phyloP scores from a whole-genome alignment of 2,329 filamentous ascomycete species.

The Sporothrix protearum region DNA sequence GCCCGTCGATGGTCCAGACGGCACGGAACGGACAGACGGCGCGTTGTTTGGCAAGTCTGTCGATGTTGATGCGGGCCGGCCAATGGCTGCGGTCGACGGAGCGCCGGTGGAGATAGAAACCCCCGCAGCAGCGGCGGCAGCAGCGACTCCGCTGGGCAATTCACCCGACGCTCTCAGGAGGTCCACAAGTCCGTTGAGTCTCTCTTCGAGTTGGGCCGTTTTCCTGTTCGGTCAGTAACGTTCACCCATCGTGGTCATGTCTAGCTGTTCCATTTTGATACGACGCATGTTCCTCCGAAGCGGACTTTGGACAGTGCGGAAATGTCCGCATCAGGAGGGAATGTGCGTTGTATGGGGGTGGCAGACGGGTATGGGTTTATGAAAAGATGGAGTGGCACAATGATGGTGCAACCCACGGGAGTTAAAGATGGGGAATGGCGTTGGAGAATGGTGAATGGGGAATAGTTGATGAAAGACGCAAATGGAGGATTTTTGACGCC shows the following conservation, averaged over 20 bases:
- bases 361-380: background rate
- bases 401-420: background rate
- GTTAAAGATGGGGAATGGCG: no score
- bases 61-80: background rate
- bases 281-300: background rate
- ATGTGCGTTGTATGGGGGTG: background rate
- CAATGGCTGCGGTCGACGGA: background rate
- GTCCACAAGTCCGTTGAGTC: constrained; percentile 48
- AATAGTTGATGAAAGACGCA: no score
- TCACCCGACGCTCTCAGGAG: constrained; percentile 46
- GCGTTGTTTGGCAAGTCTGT: constrained; percentile 16
- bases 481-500: background rate
- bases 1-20: constrained; percentile 1
- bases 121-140: background rate
- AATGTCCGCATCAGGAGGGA: constrained; percentile 4
- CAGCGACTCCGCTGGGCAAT: constrained; percentile 26
- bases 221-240: constrained; percentile 35
- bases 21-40: background rate
- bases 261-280: background rate
- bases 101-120: background rate
- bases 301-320: constrained; percentile 12
- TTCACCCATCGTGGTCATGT: background rate
- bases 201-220: constrained; percentile 50
- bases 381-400: background rate
- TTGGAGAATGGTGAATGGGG: background rate